Evolutionary conservation across 2,329 filamentous ascomycete genomes (phyloP), one percentile per base, ranked within the genome.

Genomic region (Colletotrichum graminicola): DNA sequence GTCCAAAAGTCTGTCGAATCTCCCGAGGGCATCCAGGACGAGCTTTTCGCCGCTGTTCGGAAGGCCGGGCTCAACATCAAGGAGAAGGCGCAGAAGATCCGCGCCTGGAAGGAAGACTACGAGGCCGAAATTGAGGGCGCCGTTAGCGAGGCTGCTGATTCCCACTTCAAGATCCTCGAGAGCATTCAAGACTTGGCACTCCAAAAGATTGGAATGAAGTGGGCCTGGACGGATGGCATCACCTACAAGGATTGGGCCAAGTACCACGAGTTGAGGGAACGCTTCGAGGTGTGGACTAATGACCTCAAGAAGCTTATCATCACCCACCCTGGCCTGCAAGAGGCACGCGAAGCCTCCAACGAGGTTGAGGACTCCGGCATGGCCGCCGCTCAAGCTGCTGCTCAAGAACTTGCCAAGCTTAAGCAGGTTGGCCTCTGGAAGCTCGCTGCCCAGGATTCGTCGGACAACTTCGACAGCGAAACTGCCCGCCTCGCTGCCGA

Each of bases 221-320:
- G 96, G 95, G 94, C 95, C 16, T 97, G 94, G 92, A 96, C 94
- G 83, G 94, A 98, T 69, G 94, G 94, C 41, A 89, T 99, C 73
- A 97, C 95, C 1, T 98, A 99, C 86, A 95, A 97, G 80, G 94
- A 99, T 80, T 99, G 96, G 96, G 90, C 92, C 71, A 96, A 95
- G 80, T 99, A 97, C 78, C 94, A 98, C 80, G 90, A 93, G 71
- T 86, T 99, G 69, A 97, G 93, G 83, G 89, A 88, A 65, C 92
- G 93, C 16, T 93, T 98, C 63, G 91, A 92, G 59, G 90, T 94
- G 76, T 98, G 95, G 94, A 92, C 93, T 66, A 86, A 89, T 45
- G 93, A 97, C 75, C 90, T 99, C 59, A 91, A 94, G 78, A 86
- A 90, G 70, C 88, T 95, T 64, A 93, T 94, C 49, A 88, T 92